Percentiles rank a stretch among this genome's conserved stretches.
phyloP scores from a whole-genome alignment of 495 filamentous ascomycete genomes.

The Hypoxylon trugodes region DNA sequence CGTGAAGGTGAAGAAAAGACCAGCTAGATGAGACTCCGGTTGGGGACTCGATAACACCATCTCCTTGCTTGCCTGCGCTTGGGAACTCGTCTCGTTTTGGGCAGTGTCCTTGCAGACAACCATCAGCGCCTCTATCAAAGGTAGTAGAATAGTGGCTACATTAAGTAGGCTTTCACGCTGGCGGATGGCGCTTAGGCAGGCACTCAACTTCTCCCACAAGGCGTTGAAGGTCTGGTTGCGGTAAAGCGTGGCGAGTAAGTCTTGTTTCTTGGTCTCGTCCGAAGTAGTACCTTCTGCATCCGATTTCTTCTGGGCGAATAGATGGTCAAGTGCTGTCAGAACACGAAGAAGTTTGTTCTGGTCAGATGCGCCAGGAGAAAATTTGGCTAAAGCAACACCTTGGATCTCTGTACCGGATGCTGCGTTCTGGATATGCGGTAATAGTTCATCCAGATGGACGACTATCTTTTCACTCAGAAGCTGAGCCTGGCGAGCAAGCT shows the following conservation, averaged over 20 bases:
- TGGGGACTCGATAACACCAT: constrained; percentile 79
- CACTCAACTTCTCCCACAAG: constrained; percentile 93
- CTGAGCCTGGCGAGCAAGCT: constrained; percentile 87
- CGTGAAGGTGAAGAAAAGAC: constrained; percentile 96
- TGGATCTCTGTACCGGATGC: constrained; percentile 92
- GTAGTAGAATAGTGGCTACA: constrained; percentile 92
- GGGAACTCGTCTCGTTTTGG: constrained; percentile 70
- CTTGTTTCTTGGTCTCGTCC: constrained; percentile 68
- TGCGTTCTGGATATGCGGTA: constrained; percentile 85
- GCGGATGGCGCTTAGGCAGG: constrained; percentile 86
- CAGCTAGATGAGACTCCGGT: constrained; percentile 83
- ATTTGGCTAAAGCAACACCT: constrained; percentile 90
- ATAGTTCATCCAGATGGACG: constrained; percentile 83
- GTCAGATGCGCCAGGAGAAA: constrained; percentile 93
- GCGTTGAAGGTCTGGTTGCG: constrained; percentile 88
- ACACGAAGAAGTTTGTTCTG: constrained; percentile 94
- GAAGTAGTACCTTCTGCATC: constrained; percentile 65
- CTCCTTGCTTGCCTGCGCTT: constrained; percentile 66
- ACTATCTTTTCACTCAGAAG: constrained; percentile 83
- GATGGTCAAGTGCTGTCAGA: constrained; percentile 93
- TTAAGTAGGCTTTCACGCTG: constrained; percentile 95
- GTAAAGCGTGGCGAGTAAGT: constrained; percentile 86
- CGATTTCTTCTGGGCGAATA: constrained; percentile 75
- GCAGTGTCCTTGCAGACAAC: constrained; percentile 98
- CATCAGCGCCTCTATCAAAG: constrained; percentile 95